Percentiles rank a stretch among this genome's conserved stretches.
Conservation (phyloP, 495 filamentous ascomycete species). For the Aspergillus egyptiacus region DNA sequence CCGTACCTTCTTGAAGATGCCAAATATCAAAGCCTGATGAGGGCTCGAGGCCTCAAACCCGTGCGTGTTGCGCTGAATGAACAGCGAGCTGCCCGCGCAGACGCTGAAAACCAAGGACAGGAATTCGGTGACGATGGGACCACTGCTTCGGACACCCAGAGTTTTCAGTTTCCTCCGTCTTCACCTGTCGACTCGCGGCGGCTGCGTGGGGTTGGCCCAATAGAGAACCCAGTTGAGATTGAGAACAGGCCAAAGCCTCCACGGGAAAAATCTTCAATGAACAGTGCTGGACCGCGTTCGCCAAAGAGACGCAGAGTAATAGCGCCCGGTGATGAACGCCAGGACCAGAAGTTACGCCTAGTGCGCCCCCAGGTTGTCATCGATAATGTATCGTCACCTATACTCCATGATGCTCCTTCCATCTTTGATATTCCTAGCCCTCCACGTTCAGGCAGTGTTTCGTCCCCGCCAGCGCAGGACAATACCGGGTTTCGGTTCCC, state of each 20-base stretch:
- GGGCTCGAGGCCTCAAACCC: conserved; percentile 57
- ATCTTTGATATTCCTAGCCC: conserved; percentile 38
- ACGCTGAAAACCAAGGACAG: conserved; percentile 50
- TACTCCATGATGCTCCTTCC: conserved; percentile 7
- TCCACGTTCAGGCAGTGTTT: conserved; percentile 32
- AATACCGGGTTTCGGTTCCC: conserved; percentile 37
- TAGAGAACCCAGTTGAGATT: not conserved
- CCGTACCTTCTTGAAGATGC: conserved; percentile 65
- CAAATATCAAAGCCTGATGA: conserved; percentile 56
- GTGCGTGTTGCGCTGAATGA: conserved; percentile 42
- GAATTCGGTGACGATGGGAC: conserved; percentile 24
- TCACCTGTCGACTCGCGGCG: conserved; percentile 16
- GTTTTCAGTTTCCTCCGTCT: conserved; percentile 16
- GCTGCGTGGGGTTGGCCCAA: not conserved
- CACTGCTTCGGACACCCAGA: conserved; percentile 33
- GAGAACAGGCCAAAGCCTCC: not conserved
- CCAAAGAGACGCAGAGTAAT: conserved; percentile 34
- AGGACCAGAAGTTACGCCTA: conserved; percentile 5
- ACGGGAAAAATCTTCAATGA: not conserved
- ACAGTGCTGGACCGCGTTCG: not conserved
- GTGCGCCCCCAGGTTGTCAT: conserved; percentile 26
- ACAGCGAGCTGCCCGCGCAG: conserved; percentile 8
- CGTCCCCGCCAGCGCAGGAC: conserved; percentile 19
- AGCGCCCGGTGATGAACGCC: conserved; percentile 16
- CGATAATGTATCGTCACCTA: conserved; percentile 14